Percentiles rank a stretch among this genome's conserved stretches.
phyloP scores from a whole-genome alignment of 495 filamentous ascomycete genomes.

The Darksidea phi region DNA sequence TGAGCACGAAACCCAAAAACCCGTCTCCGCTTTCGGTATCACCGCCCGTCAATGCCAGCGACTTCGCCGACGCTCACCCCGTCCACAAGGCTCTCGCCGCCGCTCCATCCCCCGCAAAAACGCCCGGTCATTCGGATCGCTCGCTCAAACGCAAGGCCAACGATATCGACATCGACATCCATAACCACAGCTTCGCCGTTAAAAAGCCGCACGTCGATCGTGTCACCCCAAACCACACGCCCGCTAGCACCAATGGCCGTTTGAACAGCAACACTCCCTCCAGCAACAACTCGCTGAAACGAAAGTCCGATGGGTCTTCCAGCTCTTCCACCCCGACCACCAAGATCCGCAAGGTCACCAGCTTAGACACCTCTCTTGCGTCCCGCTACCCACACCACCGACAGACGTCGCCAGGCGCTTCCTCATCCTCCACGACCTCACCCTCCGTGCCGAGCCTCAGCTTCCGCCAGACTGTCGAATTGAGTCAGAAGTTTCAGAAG shows the following conservation, averaged over 20 bases:
- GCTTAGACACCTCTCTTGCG: conserved; percentile 27
- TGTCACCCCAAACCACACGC: conserved; percentile 22
- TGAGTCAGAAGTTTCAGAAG: conserved; percentile 35
- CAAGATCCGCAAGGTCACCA: conserved; percentile 31
- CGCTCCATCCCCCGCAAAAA: conserved; percentile 33
- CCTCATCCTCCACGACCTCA: conserved; percentile 27
- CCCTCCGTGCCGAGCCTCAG: conserved; percentile 24
- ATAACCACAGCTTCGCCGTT: conserved; percentile 29
- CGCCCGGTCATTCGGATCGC: conserved; percentile 23
- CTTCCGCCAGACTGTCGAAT: conserved; percentile 37
- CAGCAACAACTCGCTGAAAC: conserved; percentile 28
- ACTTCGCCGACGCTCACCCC: conserved; percentile 35
- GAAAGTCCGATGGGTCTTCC: conserved; percentile 27
- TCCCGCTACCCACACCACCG: conserved; percentile 24
- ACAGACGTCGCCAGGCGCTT: conserved; percentile 23
- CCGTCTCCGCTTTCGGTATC: conserved; percentile 38
- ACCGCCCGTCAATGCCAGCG: conserved; percentile 38
- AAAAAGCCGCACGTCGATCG: conserved; percentile 31
- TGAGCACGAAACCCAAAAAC: conserved; percentile 38
- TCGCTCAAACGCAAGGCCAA: conserved; percentile 41
- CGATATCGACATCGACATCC: conserved; percentile 30
- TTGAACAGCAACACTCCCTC: conserved; percentile 21
- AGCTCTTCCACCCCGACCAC: conserved; percentile 15
- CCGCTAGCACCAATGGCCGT: conserved; percentile 14
- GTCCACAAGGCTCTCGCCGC: conserved; percentile 33